A percentile compares a stretch with the other conserved stretches of the same genome.
phyloP scores from a whole-genome alignment of 345 rosid genomes.

The Ceriops decandra region DNA sequence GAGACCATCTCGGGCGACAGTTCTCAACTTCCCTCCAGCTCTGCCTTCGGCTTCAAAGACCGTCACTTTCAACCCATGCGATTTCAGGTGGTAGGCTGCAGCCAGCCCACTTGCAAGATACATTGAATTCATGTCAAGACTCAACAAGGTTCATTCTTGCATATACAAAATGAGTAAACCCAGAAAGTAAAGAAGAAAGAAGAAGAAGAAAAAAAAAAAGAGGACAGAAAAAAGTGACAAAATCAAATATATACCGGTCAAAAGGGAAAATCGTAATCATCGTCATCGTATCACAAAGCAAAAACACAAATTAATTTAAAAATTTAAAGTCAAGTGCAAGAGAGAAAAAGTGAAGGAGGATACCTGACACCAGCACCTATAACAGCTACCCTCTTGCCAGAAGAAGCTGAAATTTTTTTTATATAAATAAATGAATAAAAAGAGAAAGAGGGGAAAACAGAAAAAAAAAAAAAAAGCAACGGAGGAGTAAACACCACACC shows the following conservation, averaged over 20 bases:
- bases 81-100: slow-evolving; percentile 87
- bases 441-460: slow-evolving; percentile 7
- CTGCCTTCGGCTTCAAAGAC: slow-evolving; percentile 83
- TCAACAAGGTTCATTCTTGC: no score
- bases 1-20: slow-evolving; percentile 53
- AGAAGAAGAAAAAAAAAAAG: no score
- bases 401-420: slow-evolving; percentile 18
- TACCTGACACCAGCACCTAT: slow-evolving; percentile 92
- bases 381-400: slow-evolving; percentile 64
- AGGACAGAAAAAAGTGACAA: no score
- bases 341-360: neutral
- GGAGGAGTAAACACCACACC: no score
- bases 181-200: no score
- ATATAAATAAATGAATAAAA: no score
- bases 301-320: neutral
- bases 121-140: neutral
- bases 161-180: no score
- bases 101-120: slow-evolving; percentile 68
- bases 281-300: no score
- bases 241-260: no score
- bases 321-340: neutral
- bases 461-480: neutral
- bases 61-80: slow-evolving; percentile 63
- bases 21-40: slow-evolving; percentile 83
- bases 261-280: no score